Evolutionary conservation across 1,139 yeast species (phyloP).

Genomic region (Spencermartinsiella ligniputridi): DNA sequence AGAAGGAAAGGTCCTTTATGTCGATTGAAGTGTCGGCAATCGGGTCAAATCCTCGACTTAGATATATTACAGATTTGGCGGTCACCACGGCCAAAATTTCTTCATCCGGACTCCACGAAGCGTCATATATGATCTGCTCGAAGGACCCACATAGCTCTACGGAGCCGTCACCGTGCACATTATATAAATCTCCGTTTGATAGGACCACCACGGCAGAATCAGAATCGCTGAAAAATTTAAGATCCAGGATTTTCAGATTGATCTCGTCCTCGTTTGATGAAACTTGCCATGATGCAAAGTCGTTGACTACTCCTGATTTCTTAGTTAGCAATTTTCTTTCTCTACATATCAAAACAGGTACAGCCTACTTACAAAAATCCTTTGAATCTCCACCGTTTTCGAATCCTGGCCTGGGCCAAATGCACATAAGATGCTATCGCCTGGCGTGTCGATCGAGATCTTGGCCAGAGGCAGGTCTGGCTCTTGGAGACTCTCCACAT

Average conservation of each 20-base stretch:
- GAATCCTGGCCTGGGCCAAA: constrained; percentile 55
- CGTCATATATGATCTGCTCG: constrained; percentile 69
- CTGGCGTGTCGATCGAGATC: constrained; percentile 69
- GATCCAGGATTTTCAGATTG: constrained; percentile 28
- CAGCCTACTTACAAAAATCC: constrained; percentile 23
- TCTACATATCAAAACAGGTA: background rate
- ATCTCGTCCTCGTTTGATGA: constrained; percentile 11
- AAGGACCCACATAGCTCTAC: constrained; percentile 78
- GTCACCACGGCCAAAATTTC: constrained; percentile 69
- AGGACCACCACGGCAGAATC: constrained; percentile 29
- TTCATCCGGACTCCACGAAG: constrained; percentile 89
- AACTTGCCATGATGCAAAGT: constrained; percentile 26
- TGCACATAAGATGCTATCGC: constrained; percentile 68
- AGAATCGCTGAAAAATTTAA: constrained; percentile 29
- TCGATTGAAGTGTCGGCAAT: constrained; percentile 59
- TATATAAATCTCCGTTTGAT: constrained; percentile 48
- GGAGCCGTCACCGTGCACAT: constrained; percentile 58
- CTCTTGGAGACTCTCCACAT: constrained; percentile 25
- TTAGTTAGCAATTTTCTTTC: constrained; percentile 11
- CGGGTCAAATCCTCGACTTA: constrained; percentile 79
- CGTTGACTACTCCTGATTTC: constrained; percentile 22
- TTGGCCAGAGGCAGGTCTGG: constrained; percentile 60
- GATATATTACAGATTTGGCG: constrained; percentile 55
- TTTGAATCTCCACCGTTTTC: constrained; percentile 54
- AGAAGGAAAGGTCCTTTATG: constrained; percentile 60